Conservation (phyloP, 2,329 filamentous ascomycete genomes). For the Hansfordia pulvinata region DNA sequence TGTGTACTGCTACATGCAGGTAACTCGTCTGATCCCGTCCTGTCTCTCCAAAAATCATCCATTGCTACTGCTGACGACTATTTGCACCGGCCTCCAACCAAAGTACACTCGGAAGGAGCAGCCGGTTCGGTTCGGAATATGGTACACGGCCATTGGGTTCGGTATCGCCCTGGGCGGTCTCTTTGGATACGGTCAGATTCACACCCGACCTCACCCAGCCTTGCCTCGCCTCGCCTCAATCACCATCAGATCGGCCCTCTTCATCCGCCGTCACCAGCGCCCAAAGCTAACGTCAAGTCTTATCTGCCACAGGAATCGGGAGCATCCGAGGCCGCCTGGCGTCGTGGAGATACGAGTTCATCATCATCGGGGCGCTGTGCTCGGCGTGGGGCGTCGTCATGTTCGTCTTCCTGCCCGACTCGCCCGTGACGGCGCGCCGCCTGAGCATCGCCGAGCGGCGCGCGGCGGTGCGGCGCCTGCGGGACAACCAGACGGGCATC, state of each 20-base stretch:
- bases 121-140: slow-evolving; percentile 43
- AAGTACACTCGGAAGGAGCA: slow-evolving; percentile 50
- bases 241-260: no score
- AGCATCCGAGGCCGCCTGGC: slow-evolving; percentile 40
- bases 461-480: slow-evolving; percentile 39
- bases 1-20: no score
- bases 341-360: slow-evolving; percentile 55
- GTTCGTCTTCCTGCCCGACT: slow-evolving; percentile 41
- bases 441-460: slow-evolving; percentile 35
- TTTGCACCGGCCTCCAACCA: no score
- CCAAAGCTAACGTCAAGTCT: slow-evolving; percentile 17
- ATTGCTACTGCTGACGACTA: no score
- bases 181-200: slow-evolving; percentile 18
- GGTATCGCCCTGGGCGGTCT: slow-evolving; percentile 43
- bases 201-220: no score
- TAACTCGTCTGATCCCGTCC: no score
- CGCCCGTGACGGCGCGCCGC: slow-evolving; percentile 37
- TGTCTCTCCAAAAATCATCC: no score
- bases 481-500: slow-evolving; percentile 43
- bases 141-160: slow-evolving; percentile 45
- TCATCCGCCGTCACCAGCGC: neutral
- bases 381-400: slow-evolving; percentile 45
- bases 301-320: slow-evolving; percentile 48
- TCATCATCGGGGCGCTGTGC: slow-evolving; percentile 47
- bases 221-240: no score